These are phyloP conservation scores for Phytophthora sp. DNA, from an alignment of 352 stramenopile species.

Conservation along the genomic window DNA sequence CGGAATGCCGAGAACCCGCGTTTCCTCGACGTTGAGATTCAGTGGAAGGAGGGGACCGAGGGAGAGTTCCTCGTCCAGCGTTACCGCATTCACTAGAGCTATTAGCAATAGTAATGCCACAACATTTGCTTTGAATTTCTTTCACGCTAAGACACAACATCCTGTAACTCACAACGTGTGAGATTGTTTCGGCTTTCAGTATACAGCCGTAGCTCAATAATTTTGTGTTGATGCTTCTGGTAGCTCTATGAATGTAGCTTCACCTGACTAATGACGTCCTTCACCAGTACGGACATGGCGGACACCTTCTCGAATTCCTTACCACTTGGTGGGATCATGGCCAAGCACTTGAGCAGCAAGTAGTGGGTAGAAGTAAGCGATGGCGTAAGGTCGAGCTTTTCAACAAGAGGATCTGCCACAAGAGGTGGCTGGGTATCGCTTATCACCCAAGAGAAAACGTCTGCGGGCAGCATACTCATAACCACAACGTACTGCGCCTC, in stretches of 20 bases:
- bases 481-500: constrained; percentile 77
- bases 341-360: constrained; percentile 70
- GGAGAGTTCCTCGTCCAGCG: constrained; percentile 54
- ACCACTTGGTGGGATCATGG: constrained; percentile 47
- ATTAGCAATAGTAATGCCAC: constrained; percentile 16
- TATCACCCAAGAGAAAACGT: constrained; percentile 80
- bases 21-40: constrained; percentile 92
- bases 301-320: constrained; percentile 72
- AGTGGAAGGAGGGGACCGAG: constrained; percentile 67
- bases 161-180: constrained; percentile 25
- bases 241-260: constrained; percentile 49
- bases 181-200: too few species aligned
- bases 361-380: constrained; percentile 83
- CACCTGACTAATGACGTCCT: constrained; percentile 77
- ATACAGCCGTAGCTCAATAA: neutral
- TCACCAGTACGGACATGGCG: constrained; percentile 85
- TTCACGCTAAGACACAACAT: too few species aligned
- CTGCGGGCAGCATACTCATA: constrained; percentile 83
- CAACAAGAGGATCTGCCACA: constrained; percentile 62
- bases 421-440: constrained; percentile 59
- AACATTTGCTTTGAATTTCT: constrained; percentile 28
- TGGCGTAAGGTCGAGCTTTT: constrained; percentile 66
- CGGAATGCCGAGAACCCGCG: constrained; percentile 93
- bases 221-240: constrained; percentile 1
- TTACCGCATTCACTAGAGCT: constrained; percentile 82